Conservation (phyloP, 1,139 yeast genomes). For the Sugiyamaella novakii region DNA sequence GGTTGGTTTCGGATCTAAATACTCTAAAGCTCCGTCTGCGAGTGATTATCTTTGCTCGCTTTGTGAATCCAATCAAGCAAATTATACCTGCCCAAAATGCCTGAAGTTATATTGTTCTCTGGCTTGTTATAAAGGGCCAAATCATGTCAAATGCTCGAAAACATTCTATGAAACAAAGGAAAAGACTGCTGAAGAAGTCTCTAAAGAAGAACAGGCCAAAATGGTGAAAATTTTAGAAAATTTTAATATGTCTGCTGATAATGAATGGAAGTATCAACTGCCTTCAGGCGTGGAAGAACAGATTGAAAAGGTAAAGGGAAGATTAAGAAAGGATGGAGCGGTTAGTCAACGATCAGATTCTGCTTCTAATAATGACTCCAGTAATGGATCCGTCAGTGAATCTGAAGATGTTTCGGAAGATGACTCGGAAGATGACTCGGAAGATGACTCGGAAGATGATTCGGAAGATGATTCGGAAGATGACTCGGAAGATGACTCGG, state of each 20-base stretch:
- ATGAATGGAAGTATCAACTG: constrained; percentile 31
- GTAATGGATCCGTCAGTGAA: too few relatives aligned
- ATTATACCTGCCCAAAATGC: constrained; percentile 35
- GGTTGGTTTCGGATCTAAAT: constrained; percentile 8
- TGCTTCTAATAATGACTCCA: too few relatives aligned
- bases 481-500: too few relatives aligned
- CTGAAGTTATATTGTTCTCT: constrained; percentile 30
- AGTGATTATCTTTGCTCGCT: constrained; percentile 22
- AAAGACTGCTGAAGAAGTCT: constrained; percentile 6
- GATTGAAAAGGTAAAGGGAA: too few relatives aligned
- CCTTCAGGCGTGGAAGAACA: too few relatives aligned
- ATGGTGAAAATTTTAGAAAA: constrained; percentile 25
- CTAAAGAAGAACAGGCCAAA: constrained; percentile 24
- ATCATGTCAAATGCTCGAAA: constrained; percentile 30
- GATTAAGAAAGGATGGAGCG: too few relatives aligned
- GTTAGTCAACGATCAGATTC: too few relatives aligned
- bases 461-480: too few relatives aligned
- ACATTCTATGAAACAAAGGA: constrained; percentile 26
- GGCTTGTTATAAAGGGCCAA: constrained; percentile 30
- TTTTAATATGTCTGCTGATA: constrained; percentile 23
- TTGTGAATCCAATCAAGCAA: constrained; percentile 24
- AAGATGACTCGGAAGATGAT: too few relatives aligned
- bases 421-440: too few relatives aligned
- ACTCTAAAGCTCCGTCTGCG: constrained; percentile 16
- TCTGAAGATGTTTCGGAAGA: too few relatives aligned